phyloP scores from a whole-genome alignment of 2,329 filamentous ascomycete species.

The Xylaria sp. region DNA sequence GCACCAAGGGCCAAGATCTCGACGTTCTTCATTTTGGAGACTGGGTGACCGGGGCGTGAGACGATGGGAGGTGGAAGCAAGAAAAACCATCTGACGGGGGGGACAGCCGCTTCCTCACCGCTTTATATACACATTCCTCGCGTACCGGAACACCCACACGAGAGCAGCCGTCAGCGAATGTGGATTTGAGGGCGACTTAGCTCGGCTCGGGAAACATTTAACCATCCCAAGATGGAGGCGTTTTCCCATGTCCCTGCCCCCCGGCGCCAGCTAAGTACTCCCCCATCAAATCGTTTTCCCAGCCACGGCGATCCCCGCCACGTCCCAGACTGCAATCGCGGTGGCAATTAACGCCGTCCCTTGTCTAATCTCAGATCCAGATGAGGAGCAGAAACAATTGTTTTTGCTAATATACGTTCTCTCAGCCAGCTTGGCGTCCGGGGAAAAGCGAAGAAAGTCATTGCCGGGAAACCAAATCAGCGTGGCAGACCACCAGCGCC shows the following conservation, averaged over 20 bases:
- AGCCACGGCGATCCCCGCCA: background rate
- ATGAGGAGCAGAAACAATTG: background rate
- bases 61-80: background rate
- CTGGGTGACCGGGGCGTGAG: background rate
- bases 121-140: conserved; percentile 10
- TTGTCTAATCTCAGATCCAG: background rate
- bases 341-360: background rate
- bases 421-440: background rate
- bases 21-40: conserved; percentile 14
- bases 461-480: background rate
- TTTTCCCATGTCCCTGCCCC: background rate
- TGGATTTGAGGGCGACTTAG: background rate
- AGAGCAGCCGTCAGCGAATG: background rate
- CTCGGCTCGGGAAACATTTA: background rate
- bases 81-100: background rate
- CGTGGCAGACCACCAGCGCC: background rate
- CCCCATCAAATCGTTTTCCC: background rate
- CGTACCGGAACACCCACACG: background rate
- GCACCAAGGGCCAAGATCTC: conserved; percentile 7
- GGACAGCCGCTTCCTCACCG: background rate
- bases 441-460: background rate
- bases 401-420: background rate
- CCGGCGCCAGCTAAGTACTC: background rate
- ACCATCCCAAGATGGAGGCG: background rate
- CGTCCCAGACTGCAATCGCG: background rate